Conservation (phyloP, 2,329 filamentous ascomycete genomes). For the Phaeosphaeriaceae sp. region DNA sequence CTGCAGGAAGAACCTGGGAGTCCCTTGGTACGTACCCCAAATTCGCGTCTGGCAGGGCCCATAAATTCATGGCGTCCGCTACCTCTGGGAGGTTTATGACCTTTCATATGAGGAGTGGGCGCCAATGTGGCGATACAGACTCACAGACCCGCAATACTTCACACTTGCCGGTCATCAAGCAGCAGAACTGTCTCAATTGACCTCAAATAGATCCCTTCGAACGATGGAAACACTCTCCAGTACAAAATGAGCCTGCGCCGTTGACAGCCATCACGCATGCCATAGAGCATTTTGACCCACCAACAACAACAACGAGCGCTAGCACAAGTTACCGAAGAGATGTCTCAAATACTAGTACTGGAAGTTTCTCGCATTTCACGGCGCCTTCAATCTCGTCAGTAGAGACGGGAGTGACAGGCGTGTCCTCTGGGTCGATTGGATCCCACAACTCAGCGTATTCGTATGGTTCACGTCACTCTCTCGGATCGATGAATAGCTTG, state of each 20-base stretch:
- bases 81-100: slow-evolving; percentile 29
- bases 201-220: slow-evolving; percentile 66
- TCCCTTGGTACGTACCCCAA: slow-evolving; percentile 41
- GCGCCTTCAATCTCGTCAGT: slow-evolving; percentile 61
- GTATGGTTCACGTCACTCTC: slow-evolving; percentile 62
- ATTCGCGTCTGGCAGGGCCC: slow-evolving; percentile 17
- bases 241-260: slow-evolving; percentile 71
- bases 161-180: slow-evolving; percentile 17
- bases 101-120: slow-evolving; percentile 21
- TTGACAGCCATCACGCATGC: slow-evolving; percentile 69
- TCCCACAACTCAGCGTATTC: slow-evolving; percentile 64
- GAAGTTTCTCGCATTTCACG: slow-evolving; percentile 57
- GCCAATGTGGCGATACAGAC: slow-evolving; percentile 4
- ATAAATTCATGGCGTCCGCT: slow-evolving; percentile 22
- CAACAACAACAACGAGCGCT: slow-evolving; percentile 35
- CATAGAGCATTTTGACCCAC: slow-evolving; percentile 52
- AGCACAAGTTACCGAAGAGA: slow-evolving; percentile 55
- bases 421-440: slow-evolving; percentile 61
- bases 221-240: slow-evolving; percentile 72
- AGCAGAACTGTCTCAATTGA: slow-evolving; percentile 45
- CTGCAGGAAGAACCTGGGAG: slow-evolving; percentile 64
- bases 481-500: slow-evolving; percentile 62
- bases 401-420: slow-evolving; percentile 56
- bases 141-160: slow-evolving; percentile 3
- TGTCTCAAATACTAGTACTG: slow-evolving; percentile 57